These are phyloP conservation scores for Thielaviopsis musarum DNA, from an alignment of 2,329 filamentous ascomycete genomes.

Conservation along the genomic window DNA sequence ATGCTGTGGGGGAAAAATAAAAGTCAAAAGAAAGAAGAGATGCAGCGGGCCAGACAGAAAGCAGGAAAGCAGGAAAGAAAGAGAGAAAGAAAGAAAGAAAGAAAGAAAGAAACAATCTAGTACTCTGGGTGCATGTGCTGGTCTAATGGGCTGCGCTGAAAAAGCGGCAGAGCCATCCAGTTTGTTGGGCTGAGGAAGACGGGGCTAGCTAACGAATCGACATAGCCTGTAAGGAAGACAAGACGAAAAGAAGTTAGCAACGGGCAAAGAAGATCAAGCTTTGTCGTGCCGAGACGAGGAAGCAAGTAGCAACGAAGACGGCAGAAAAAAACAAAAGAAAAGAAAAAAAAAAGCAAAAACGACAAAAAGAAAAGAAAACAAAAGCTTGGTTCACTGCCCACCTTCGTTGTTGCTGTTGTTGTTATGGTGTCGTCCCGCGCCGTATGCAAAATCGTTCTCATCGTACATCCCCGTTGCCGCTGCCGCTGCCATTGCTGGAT, in stretches of 20 bases:
- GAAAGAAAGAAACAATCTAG: not conserved
- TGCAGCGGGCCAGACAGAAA: not conserved
- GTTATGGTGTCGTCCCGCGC: not conserved
- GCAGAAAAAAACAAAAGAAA: not conserved
- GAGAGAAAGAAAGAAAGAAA: not conserved
- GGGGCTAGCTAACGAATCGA: not conserved
- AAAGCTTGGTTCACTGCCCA: not conserved
- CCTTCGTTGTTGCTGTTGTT: not conserved
- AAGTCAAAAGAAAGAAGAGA: too few species aligned
- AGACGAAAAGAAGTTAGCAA: not conserved
- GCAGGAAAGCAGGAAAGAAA: not conserved
- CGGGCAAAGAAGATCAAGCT: not conserved
- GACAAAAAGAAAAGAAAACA: not conserved
- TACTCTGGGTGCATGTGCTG: not conserved
- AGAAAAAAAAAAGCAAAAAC: not conserved
- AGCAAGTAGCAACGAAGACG: not conserved
- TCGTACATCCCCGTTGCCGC: constrained; percentile 3
- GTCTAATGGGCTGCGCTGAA: not conserved
- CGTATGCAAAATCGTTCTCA: not conserved
- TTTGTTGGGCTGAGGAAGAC: not conserved
- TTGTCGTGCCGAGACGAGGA: not conserved
- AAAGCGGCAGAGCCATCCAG: constrained; percentile 5
- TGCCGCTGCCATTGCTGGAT: not conserved
- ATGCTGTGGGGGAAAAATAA: too few species aligned
- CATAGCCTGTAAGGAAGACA: not conserved